Evolutionary conservation across 2,329 filamentous ascomycete species (phyloP).

Genomic region (Scopulariopsis brevicaulis): DNA sequence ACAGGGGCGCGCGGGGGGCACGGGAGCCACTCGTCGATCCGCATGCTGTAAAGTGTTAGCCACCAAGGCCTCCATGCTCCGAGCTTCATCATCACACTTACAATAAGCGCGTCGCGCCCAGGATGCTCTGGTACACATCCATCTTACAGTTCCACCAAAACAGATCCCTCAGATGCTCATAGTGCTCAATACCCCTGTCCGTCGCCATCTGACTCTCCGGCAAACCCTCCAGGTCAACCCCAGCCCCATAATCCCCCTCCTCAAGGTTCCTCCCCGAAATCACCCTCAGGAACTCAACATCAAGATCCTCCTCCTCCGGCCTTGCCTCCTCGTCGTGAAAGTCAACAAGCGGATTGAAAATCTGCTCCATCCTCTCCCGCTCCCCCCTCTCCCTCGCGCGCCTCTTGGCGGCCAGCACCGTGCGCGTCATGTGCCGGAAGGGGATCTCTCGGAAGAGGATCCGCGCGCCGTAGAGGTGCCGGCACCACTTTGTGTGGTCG

Average conservation of each 20-base stretch:
- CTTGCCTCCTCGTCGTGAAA: constrained; percentile 11
- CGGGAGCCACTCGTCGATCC: constrained; percentile 71
- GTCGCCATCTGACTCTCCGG: constrained; percentile 28
- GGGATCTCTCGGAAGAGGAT: constrained; percentile 77
- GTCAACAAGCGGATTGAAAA: constrained; percentile 13
- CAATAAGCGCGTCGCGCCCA: constrained; percentile 79
- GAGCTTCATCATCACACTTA: constrained; percentile 34
- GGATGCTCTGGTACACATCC: constrained; percentile 80
- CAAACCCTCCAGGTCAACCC: constrained; percentile 20
- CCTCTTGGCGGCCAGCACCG: constrained; percentile 54
- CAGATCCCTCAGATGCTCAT: constrained; percentile 72
- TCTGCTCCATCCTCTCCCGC: constrained; percentile 19
- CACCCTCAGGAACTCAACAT: constrained; percentile 26
- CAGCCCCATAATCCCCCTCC: constrained; percentile 23
- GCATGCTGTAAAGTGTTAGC: constrained; percentile 44
- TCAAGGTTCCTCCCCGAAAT: constrained; percentile 26
- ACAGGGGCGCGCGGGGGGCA: constrained; percentile 77
- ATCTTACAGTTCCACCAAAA: constrained; percentile 97
- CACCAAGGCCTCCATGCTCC: constrained; percentile 6
- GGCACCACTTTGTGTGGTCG: constrained; percentile 93
- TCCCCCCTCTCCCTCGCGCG: constrained; percentile 22
- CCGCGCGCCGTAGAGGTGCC: constrained; percentile 74
- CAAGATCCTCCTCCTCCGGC: constrained; percentile 24
- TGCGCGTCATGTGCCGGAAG: constrained; percentile 59
- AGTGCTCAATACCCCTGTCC: constrained; percentile 61